Base-by-base conservation (phyloP, 768 basidiomycete species). In the Kwoniella newhampshirensis region DNA sequence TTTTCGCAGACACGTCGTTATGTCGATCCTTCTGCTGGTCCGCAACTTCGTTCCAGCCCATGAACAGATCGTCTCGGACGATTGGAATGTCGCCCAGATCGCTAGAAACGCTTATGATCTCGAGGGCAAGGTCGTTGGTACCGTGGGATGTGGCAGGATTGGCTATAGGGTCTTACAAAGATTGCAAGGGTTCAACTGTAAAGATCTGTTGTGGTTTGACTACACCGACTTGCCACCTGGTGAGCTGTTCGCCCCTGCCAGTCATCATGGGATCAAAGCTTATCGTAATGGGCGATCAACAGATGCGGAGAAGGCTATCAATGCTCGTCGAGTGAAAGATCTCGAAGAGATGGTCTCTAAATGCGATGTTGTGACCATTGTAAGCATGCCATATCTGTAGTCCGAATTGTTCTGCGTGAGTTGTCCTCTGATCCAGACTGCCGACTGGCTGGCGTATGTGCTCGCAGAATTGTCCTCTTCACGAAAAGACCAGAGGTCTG, bases 131-230 rank as follows among this genome's bases (percentile, higher is more conserved):
- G 87, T 91, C 51, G 85, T 93, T 51, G 91, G 91, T 17, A 93
- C 91, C 41, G 89, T 96, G 59, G 91, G 89, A 53, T 74, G 73
- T 30, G 85, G 85, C 26, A 80, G 85, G 53, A 93, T 93, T 72
- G 91, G 91, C 5, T 91, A 89, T 81, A 85, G 88, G 70, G 88
- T 90, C 25, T 80, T 91, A 45, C 68, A 72, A 53, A 55, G 71
- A 45, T 57, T 73, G 17, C 66, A 82, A 27, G 87, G 89, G 4
- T 94, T 96, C 79, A 82, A 91, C 79, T 85, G 83, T 82, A 91
- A 91, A 77, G 89, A 93, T 71, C 83, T 94, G 37, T 78, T 94
- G 59, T 93, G 92, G 81, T 94, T 85, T 73, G 90, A 91, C 77
- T 91, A 91, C 72, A 80, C 83, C 3, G 80, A 87, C 51, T 83